Evolutionary conservation across 1,139 yeast genomes (phyloP).

Genomic region (Citeromyces siamensis): DNA sequence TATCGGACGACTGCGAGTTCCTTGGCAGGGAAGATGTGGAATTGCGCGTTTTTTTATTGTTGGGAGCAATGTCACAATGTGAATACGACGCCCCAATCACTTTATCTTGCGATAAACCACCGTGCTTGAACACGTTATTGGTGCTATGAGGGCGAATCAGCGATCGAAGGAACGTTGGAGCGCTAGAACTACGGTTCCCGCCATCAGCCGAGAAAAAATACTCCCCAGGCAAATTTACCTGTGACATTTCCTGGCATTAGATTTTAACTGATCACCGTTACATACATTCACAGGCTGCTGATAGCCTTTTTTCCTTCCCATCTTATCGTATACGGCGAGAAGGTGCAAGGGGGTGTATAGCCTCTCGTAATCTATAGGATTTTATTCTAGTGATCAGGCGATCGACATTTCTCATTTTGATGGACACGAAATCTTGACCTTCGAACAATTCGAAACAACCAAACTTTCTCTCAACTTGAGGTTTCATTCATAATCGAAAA

Average conservation of each 20-base stretch:
- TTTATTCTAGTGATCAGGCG: too few relatives aligned
- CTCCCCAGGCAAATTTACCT: constrained; percentile 8
- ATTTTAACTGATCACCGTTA: neutral
- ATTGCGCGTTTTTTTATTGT: neutral
- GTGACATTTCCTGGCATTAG: constrained; percentile 9
- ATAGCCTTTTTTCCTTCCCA: constrained; percentile 7
- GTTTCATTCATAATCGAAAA: too few relatives aligned
- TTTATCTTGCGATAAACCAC: constrained; percentile 9
- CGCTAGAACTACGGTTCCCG: neutral
- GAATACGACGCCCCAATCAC: constrained; percentile 18
- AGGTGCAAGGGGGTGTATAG: too few relatives aligned
- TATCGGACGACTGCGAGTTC: constrained; percentile 8
- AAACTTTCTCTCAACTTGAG: too few relatives aligned
- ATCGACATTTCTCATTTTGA: too few relatives aligned
- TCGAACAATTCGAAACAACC: too few relatives aligned
- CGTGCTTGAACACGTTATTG: constrained; percentile 6
- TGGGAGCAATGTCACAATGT: constrained; percentile 11
- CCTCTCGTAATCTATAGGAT: too few relatives aligned
- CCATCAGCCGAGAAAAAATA: constrained; percentile 7
- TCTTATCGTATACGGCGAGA: constrained; percentile 3
- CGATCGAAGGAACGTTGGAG: constrained; percentile 4
- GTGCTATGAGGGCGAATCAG: constrained; percentile 4
- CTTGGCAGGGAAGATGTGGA: constrained; percentile 1
- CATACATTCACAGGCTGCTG: constrained; percentile 6
- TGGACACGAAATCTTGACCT: too few relatives aligned